A percentile compares a stretch with the other conserved stretches of the same genome.
Evolutionary conservation across 78 protist species (phyloP).

Genomic region (Cavenderia fasciculata): DNA sequence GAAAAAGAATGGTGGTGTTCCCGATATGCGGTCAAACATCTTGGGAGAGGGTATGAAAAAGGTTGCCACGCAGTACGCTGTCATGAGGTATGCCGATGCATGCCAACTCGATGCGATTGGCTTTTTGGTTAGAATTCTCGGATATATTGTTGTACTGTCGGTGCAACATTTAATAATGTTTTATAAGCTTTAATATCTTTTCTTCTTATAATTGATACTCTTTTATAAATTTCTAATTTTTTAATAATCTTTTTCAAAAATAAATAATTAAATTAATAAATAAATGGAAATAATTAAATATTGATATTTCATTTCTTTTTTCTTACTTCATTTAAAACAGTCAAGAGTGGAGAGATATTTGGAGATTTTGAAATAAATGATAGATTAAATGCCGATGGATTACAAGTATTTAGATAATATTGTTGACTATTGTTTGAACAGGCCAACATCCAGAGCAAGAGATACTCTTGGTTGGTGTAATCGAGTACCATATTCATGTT

Average conservation of each 20-base stretch:
- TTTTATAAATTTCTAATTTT: slow-evolving; percentile 1
- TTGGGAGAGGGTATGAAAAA: background rate
- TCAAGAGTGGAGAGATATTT: background rate
- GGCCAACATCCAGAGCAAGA: no score
- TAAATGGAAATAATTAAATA: no score
- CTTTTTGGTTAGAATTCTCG: background rate
- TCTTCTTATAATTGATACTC: background rate
- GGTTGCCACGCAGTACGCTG: background rate
- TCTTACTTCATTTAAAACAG: slow-evolving; percentile 5
- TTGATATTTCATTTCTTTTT: no score
- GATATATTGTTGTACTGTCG: background rate
- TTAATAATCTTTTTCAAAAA: background rate
- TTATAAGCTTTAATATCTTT: slow-evolving; percentile 1
- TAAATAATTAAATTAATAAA: background rate
- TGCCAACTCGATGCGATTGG: slow-evolving; percentile 6
- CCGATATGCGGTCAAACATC: background rate
- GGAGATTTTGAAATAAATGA: slow-evolving; percentile 13
- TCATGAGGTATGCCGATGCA: background rate
- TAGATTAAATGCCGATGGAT: slow-evolving; percentile 23
- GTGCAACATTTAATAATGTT: background rate
- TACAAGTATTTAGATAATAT: slow-evolving; percentile 6
- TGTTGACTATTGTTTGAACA: slow-evolving; percentile 21
- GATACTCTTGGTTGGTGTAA: no score
- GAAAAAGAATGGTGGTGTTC: slow-evolving; percentile 1
- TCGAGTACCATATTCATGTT: no score